phyloP scores from a whole-genome alignment of 331 rosid genomes.

The Ulmus americana region DNA sequence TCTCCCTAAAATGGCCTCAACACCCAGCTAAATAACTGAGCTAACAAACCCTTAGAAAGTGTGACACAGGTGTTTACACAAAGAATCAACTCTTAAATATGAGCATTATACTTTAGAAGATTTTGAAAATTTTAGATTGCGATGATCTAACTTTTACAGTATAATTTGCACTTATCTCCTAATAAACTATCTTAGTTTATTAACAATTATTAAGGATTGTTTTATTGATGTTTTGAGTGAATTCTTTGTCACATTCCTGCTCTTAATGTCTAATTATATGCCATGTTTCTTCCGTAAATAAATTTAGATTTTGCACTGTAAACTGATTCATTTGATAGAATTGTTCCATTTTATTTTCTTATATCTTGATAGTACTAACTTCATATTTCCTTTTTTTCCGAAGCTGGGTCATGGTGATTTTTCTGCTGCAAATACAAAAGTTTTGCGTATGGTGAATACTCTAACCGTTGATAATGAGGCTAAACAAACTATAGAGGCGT shows the following conservation, averaged over 20 bases:
- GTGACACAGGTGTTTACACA: too few relatives aligned
- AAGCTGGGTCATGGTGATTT: constrained; percentile 60
- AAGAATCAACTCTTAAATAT: too few relatives aligned
- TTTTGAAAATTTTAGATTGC: background rate
- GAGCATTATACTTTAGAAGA: background rate
- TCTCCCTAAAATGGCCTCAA: too few relatives aligned
- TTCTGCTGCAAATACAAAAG: constrained; percentile 55
- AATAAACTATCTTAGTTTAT: background rate
- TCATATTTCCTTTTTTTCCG: background rate
- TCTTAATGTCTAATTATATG: background rate
- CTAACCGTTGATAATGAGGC: constrained; percentile 83
- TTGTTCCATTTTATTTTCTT: background rate
- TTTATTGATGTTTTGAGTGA: too few relatives aligned
- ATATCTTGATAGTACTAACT: background rate
- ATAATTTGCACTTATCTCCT: background rate
- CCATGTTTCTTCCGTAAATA: background rate
- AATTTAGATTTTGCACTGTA: background rate
- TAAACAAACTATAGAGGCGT: constrained; percentile 88
- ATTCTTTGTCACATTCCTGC: background rate
- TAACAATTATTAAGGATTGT: too few relatives aligned
- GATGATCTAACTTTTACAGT: background rate
- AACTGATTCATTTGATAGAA: background rate
- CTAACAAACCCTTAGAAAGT: too few relatives aligned
- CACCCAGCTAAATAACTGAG: too few relatives aligned
- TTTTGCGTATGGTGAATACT: constrained; percentile 75